These are phyloP conservation scores for Rhodotorula sp. DNA, from an alignment of 1,284 basidiomycete genomes.

Conservation along the genomic window DNA sequence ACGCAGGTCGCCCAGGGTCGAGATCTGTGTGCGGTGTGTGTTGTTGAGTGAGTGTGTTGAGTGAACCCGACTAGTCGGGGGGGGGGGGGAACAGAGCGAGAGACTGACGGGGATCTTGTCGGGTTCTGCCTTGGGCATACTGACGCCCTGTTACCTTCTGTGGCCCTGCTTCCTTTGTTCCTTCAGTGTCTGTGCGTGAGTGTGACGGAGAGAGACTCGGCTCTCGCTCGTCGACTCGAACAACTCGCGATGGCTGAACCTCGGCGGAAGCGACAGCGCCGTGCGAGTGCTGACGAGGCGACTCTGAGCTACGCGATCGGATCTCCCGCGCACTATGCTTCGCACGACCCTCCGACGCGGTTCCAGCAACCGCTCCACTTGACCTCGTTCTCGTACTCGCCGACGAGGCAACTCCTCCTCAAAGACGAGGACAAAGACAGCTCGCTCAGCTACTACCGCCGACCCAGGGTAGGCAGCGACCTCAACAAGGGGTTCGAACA, in stretches of 20 bases:
- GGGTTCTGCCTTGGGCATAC: constrained; percentile 12
- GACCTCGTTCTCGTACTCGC: constrained; percentile 65
- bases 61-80: no score
- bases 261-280: constrained; percentile 1
- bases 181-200: no score
- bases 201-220: no score
- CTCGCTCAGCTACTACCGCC: constrained; percentile 65
- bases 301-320: constrained; percentile 1
- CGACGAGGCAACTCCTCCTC: constrained; percentile 43
- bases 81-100: background rate
- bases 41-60: background rate
- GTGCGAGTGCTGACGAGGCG: background rate
- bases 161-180: background rate
- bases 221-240: no score
- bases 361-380: constrained; percentile 64
- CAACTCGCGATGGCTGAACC: background rate
- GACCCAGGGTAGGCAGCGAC: constrained; percentile 58
- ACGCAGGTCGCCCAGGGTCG: constrained; percentile 44
- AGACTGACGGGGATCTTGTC: constrained; percentile 30
- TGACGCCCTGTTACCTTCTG: background rate
- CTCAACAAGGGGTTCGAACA: constrained; percentile 53
- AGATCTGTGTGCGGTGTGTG: constrained; percentile 24
- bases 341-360: constrained; percentile 47
- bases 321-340: constrained; percentile 15
- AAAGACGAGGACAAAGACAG: constrained; percentile 52